Conservation (phyloP, 148 eudicot species). For the Suaeda aralocaspica region DNA sequence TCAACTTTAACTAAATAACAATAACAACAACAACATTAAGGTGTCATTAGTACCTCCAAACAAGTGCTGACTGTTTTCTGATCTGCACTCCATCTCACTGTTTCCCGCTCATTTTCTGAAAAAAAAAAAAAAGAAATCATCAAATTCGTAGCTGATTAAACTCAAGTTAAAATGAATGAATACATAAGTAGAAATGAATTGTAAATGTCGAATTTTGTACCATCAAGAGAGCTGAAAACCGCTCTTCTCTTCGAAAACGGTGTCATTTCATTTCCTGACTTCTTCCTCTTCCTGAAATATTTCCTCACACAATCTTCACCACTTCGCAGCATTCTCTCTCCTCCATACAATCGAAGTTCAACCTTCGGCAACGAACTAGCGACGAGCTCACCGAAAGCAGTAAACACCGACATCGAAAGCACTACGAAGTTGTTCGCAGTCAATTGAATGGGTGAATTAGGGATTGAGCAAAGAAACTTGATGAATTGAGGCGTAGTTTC, state of each 20-base stretch:
- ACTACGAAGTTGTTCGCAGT: conserved; percentile 28
- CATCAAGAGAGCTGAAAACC: conserved; percentile 19
- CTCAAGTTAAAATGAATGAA: neutral
- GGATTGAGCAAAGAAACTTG: conserved; percentile 47
- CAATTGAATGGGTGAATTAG: conserved; percentile 54
- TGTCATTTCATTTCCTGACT: conserved; percentile 14
- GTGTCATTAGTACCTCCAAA: neutral
- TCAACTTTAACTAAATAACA: neutral
- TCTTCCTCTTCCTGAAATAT: conserved; percentile 54
- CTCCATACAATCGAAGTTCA: conserved; percentile 17
- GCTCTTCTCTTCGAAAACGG: conserved; percentile 29
- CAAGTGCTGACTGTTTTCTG: neutral
- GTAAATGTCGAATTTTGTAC: conserved; percentile 21
- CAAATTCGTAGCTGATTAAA: neutral
- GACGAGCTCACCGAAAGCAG: conserved; percentile 28
- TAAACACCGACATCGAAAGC: conserved; percentile 31
- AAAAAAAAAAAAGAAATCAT: no score
- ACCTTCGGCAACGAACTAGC: conserved; percentile 30
- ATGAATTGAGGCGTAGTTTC: conserved; percentile 34
- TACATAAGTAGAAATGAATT: neutral
- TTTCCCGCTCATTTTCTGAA: conserved; percentile 28
- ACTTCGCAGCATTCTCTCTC: conserved; percentile 18
- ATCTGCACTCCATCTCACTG: neutral
- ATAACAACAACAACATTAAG: neutral
- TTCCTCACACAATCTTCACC: conserved; percentile 27